Percentiles rank a stretch among this genome's conserved stretches.
Conservation (phyloP, 208 protist species). For the Trypanosoma lewisi region DNA sequence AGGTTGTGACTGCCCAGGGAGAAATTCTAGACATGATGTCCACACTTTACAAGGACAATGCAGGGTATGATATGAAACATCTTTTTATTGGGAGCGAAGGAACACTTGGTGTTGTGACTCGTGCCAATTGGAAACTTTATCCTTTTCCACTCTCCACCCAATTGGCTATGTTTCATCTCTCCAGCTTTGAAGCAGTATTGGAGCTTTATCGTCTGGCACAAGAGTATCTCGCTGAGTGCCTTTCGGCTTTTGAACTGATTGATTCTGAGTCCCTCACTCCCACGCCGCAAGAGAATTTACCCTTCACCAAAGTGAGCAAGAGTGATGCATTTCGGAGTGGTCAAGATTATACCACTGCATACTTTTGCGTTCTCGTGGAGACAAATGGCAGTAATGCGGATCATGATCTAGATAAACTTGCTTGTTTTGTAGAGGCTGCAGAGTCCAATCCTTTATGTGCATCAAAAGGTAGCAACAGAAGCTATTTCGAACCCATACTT, state of each 20-base stretch:
- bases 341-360: slow-evolving; percentile 44
- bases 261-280: slow-evolving; percentile 79
- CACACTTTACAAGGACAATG: slow-evolving; percentile 95
- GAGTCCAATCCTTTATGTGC: slow-evolving; percentile 32
- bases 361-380: slow-evolving; percentile 93
- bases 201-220: slow-evolving; percentile 75
- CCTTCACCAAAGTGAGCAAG: slow-evolving; percentile 47
- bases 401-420: slow-evolving; percentile 89
- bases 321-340: slow-evolving; percentile 40
- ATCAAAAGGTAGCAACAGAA: slow-evolving; percentile 35
- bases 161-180: slow-evolving; percentile 80
- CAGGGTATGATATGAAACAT: slow-evolving; percentile 96
- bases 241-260: slow-evolving; percentile 94
- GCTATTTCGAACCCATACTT: slow-evolving; percentile 49
- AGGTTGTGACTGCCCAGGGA: slow-evolving; percentile 88
- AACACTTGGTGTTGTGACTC: slow-evolving; percentile 95
- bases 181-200: slow-evolving; percentile 69
- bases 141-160: slow-evolving; percentile 67
- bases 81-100: slow-evolving; percentile 97
- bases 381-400: slow-evolving; percentile 87
- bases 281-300: slow-evolving; percentile 39
- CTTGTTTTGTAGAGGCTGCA: slow-evolving; percentile 46
- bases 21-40: slow-evolving; percentile 75
- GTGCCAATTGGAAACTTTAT: slow-evolving; percentile 54
- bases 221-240: slow-evolving; percentile 85